Evolutionary conservation across 139 green algal species (phyloP), one percentile per base, ranked within the genome.

Genomic region (Ettlia oleoabundans): DNA sequence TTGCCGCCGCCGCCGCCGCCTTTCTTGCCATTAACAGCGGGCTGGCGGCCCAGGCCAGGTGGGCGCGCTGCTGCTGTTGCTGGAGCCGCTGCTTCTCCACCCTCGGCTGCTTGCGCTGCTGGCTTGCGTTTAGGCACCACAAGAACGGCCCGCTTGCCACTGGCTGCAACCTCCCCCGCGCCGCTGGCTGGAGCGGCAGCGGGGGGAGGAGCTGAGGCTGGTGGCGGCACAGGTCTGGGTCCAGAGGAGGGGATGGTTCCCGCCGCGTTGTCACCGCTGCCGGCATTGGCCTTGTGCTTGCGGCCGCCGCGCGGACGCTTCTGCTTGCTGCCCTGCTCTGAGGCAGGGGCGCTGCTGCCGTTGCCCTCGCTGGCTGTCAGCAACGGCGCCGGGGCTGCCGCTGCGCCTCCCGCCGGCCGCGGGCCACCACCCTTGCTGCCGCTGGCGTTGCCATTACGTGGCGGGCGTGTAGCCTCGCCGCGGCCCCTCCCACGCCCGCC

Each of bases 231-330:
- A n/a, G n/a, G n/a, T n/a, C n/a, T n/a, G n/a, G n/a, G n/a, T n/a
- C n/a, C n/a, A n/a, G n/a, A n/a, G n/a, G n/a, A n/a, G n/a, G n/a
- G n/a, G n/a, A n/a, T n/a, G n/a, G n/a, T n/a, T n/a, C n/a, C n/a
- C n/a, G n/a, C n/a, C n/a, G n/a, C n/a, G n/a, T n/a, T n/a, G n/a
- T 40, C 22, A 35, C 35, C 7, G 65, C 32, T 2, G 64, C 64
- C 32, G 30, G 32, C 64, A 33, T 9, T 30, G 19, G 43, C 43
- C 24, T 42, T 77, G 42, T 40, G 9, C 42, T 77, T 77, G 42
- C 70, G 70, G n/a, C 70, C 70, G 70, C 70, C 70, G 19, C 70
- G 70, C 4, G n/a, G 30, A 30, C 70, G 70, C 43, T 77, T 77
- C 24, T 42, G n/a, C 43, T 77, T 77, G 70, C 15, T 42, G 3